A percentile compares a stretch with the other conserved stretches of the same genome.
Conservation (phyloP, 371 early-diverging fungal genomes). For the Coemansia sp. region DNA sequence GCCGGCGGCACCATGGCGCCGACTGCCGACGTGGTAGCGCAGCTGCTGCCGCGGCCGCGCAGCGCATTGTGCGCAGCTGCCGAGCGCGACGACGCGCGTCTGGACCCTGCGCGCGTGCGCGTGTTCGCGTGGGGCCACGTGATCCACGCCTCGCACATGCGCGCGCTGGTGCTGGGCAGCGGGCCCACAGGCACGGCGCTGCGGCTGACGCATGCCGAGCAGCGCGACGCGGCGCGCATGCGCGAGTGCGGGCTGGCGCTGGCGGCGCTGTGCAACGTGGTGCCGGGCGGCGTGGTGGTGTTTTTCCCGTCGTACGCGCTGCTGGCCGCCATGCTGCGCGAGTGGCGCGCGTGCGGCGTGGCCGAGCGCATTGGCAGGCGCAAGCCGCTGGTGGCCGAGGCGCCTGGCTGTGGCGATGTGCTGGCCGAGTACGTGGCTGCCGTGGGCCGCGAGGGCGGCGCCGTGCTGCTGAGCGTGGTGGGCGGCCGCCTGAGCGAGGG, state of each 20-base stretch:
- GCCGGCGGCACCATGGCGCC: constrained; percentile 98
- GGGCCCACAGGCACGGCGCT: constrained; percentile 68
- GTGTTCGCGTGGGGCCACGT: constrained; percentile 43
- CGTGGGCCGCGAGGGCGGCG: constrained; percentile 56
- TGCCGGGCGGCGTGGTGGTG: constrained; percentile 93
- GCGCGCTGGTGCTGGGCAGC: constrained; percentile 59
- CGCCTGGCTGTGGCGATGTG: background rate
- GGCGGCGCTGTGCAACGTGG: constrained; percentile 71
- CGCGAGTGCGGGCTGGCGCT: constrained; percentile 73
- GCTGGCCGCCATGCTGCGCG: constrained; percentile 65
- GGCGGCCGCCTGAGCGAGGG: constrained; percentile 98
- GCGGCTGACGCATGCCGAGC: constrained; percentile 70
- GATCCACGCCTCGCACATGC: constrained; percentile 26
- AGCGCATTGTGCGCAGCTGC: too few species aligned
- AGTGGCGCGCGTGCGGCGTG: constrained; percentile 60
- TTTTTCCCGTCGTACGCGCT: constrained; percentile 93
- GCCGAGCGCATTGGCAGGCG: constrained; percentile 55
- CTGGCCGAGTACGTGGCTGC: constrained; percentile 15
- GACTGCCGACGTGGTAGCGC: constrained; percentile 53
- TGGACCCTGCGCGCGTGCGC: constrained; percentile 19
- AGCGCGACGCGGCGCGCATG: constrained; percentile 59
- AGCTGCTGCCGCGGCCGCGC: constrained; percentile 25
- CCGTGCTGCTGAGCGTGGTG: constrained; percentile 91
- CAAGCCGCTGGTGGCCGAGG: constrained; percentile 60
- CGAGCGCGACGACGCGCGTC: background rate